Conservation (phyloP, 192 early-diverging fungal species). For the Backusella parvicylindrica region DNA sequence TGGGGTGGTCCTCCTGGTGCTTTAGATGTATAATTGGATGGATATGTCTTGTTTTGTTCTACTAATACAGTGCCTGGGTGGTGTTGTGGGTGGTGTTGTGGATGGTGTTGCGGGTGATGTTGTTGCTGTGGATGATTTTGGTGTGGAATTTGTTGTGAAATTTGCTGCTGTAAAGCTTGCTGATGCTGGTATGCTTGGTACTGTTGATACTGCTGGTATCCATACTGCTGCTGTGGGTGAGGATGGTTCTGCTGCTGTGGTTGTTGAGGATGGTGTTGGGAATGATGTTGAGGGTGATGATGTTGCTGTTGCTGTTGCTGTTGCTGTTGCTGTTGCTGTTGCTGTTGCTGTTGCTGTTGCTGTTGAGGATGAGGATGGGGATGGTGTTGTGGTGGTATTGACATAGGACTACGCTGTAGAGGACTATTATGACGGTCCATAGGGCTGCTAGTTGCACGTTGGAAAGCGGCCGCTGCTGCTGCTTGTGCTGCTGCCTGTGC, state of each 20-base stretch:
- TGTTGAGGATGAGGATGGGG: not conserved
- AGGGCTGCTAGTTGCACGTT: not conserved
- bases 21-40: constrained; percentile 3
- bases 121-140: not conserved
- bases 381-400: not conserved
- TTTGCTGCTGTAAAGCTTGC: not conserved
- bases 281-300: not conserved
- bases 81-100: not conserved
- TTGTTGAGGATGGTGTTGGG: not conserved
- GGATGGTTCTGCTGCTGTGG: not conserved
- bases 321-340: not conserved
- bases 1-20: not conserved
- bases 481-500: not conserved
- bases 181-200: not conserved
- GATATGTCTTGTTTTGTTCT: not conserved
- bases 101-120: not conserved
- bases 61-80: not conserved
- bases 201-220: not conserved
- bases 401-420: not conserved
- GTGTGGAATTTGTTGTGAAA: not conserved
- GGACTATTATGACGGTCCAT: not conserved
- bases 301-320: not conserved
- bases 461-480: not conserved
- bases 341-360: not conserved
- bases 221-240: not conserved